phyloP scores from a whole-genome alignment of 768 basidiomycete genomes.

The Lanmaoa rubissima region DNA sequence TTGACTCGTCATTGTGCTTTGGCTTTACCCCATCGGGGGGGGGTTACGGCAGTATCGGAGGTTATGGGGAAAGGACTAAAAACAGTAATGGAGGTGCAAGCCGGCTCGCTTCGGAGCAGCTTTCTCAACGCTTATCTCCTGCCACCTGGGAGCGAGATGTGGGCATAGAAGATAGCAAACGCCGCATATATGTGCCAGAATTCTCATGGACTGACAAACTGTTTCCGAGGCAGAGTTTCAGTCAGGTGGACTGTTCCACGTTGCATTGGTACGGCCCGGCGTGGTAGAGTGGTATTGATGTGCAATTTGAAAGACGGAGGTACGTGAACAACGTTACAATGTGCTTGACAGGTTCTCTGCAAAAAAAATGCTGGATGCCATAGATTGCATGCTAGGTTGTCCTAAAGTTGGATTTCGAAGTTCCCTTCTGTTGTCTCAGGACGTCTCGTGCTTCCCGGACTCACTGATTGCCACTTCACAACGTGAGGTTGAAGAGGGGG shows the following conservation, averaged over 20 bases:
- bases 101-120: no score
- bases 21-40: no score
- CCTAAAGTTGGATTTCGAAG: conserved; percentile 2
- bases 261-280: background rate
- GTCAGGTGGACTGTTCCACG: background rate
- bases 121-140: conserved; percentile 3
- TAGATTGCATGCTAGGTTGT: background rate
- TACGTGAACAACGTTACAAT: background rate
- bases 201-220: background rate
- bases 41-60: no score
- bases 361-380: background rate
- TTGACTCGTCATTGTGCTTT: no score
- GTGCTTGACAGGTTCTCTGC: background rate
- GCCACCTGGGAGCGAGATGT: background rate
- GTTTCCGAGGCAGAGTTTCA: background rate
- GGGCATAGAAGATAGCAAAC: background rate
- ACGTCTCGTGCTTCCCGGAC: background rate
- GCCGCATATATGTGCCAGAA: background rate
- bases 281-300: background rate
- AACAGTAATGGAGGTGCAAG: no score
- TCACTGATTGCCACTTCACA: background rate
- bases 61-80: no score
- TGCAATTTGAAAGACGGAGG: background rate
- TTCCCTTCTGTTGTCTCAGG: background rate
- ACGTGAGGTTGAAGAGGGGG: no score